Evolutionary conservation across 306 rosid genomes (phyloP).

Genomic region (Oxytropis ochrocephala): DNA sequence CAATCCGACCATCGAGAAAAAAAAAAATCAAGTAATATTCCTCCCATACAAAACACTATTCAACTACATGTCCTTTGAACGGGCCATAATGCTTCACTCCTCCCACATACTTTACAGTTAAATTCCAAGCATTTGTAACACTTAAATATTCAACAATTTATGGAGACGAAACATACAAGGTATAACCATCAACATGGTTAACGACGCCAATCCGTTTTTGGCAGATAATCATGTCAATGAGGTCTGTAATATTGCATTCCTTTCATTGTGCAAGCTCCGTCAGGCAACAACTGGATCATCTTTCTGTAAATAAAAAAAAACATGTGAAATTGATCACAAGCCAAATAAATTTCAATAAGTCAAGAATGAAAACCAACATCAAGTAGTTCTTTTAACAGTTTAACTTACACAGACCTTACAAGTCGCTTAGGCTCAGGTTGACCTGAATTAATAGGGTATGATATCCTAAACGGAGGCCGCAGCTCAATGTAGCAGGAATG

Average conservation of each 20-base stretch:
- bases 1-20: too few relatives aligned
- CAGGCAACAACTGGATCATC: slow-evolving; percentile 43
- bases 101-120: slow-evolving; percentile 4
- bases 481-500: slow-evolving; percentile 49
- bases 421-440: slow-evolving; percentile 28
- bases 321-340: slow-evolving; percentile 21
- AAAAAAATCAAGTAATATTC: background rate
- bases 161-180: slow-evolving; percentile 35
- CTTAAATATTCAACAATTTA: slow-evolving; percentile 27
- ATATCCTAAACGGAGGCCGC: slow-evolving; percentile 39
- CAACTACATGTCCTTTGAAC: slow-evolving; percentile 1
- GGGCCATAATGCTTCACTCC: background rate
- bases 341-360: slow-evolving; percentile 4
- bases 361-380: background rate
- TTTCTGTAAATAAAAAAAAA: slow-evolving; percentile 32
- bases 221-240: slow-evolving; percentile 36
- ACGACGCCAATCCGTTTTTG: slow-evolving; percentile 33
- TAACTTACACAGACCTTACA: slow-evolving; percentile 30
- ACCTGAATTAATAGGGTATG: slow-evolving; percentile 33
- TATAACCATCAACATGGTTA: slow-evolving; percentile 33
- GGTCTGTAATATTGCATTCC: slow-evolving; percentile 39
- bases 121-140: slow-evolving; percentile 29
- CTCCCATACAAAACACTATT: slow-evolving; percentile 2
- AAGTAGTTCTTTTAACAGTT: background rate
- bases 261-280: slow-evolving; percentile 45